Evolutionary conservation across 2,329 filamentous ascomycete species (phyloP).

Genomic region (Penicillium sp.): DNA sequence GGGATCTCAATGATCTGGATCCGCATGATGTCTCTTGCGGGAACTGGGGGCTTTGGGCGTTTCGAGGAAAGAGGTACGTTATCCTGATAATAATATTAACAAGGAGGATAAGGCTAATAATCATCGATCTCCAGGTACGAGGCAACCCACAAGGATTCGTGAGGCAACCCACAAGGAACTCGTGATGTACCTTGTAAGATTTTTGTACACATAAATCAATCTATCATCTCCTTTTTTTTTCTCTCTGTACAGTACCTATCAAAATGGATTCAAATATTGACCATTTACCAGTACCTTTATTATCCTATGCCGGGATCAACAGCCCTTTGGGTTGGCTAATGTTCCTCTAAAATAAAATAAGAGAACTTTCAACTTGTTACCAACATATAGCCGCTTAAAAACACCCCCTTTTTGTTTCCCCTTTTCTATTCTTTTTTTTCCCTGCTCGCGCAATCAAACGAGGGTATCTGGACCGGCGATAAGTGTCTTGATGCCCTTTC

Average conservation of each 20-base stretch:
- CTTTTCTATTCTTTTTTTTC: neutral
- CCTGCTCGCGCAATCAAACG: neutral
- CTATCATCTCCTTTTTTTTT: neutral
- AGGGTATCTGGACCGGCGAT: constrained; percentile 41
- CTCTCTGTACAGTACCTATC: constrained; percentile 3
- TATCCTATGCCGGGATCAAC: too few relatives aligned
- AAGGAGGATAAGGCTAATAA: neutral
- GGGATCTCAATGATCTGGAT: constrained; percentile 96
- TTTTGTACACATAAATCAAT: neutral
- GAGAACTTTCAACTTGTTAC: neutral
- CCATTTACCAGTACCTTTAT: neutral
- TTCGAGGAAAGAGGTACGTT: constrained; percentile 89
- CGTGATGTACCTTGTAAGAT: constrained; percentile 6
- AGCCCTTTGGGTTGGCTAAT: neutral
- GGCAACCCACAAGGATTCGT: constrained; percentile 39
- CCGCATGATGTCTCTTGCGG: constrained; percentile 92
- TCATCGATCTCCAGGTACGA: constrained; percentile 39
- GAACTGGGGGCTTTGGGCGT: constrained; percentile 97
- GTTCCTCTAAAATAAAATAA: neutral
- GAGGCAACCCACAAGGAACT: constrained; percentile 39
- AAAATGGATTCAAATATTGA: neutral
- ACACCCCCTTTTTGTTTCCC: neutral
- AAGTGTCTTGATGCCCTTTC: constrained; percentile 63
- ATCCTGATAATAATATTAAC: neutral
- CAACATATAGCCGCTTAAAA: neutral